Base-by-base conservation (phyloP, 2,329 filamentous ascomycete species). In the Monilinia laxa region DNA sequence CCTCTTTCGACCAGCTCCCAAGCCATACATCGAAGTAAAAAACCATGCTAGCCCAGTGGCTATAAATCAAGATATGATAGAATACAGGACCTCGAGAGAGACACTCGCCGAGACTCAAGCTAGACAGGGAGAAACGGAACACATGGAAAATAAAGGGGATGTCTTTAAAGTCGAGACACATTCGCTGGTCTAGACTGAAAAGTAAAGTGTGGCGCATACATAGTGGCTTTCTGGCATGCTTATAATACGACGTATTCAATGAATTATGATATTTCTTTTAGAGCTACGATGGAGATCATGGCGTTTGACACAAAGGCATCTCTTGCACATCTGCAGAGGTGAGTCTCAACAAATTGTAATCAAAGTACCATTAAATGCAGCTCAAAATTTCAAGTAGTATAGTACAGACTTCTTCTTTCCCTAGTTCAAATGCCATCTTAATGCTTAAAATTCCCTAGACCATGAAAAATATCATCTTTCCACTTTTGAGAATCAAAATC, bases 11-110 rank as follows among this genome's bases (percentile, higher is more conserved):
- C 47, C 54, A 51, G 23, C 31, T 11, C 25, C 54, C 12, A 65
- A 59, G 38, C 54, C 63, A 40, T 59, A 52, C 35, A 38, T 54
- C 4, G 63, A 59, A 65, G 45, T 65, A 3, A 59, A 65, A 51
- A 31, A 42, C n/a, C 31, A 12, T n/a, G 20, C 47, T 1, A n/a
- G 16, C n/a, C 62, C 62, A 20, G 25, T 28, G 2, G 12, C 18
- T 7, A 31, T 52, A 25, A 45, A 38, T 18, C 47, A 40, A 9
- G 45, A 59, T 9, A 28, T 16, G 31, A 58, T 59, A 14, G 42
- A 58, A 11, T 52, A 58, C 20, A 45, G 42, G 40, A 38, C 5
- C 7, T 65, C 63, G 1, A 42, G 6, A 11, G 55, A 59, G 10
- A 65, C 52, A 42, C 18, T 28, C 2, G 31, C n/a, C 0, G n/a